phyloP scores from a whole-genome alignment of 2,329 filamentous ascomycete genomes.

The Colletotrichum sojae region DNA sequence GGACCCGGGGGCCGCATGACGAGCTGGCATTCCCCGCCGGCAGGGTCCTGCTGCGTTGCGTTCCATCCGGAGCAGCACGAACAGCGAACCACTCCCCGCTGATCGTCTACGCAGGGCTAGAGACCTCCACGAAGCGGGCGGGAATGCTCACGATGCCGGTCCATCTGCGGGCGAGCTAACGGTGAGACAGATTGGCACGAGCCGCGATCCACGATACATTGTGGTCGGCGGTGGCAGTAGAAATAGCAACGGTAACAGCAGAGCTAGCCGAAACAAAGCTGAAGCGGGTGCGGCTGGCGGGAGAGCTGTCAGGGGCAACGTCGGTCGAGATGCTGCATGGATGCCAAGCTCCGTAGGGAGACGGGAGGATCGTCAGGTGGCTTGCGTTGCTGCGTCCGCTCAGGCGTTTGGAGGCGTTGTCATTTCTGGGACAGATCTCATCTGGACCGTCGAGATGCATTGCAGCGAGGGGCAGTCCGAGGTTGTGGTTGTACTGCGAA shows the following conservation, averaged over 20 bases:
- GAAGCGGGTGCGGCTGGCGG: background rate
- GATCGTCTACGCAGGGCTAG: background rate
- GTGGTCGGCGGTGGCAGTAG: background rate
- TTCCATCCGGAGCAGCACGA: background rate
- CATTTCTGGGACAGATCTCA: background rate
- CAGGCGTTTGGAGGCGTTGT: background rate
- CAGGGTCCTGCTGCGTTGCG: background rate
- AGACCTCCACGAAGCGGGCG: background rate
- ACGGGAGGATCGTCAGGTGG: background rate
- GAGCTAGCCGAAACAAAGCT: slow-evolving; percentile 2
- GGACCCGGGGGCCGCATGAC: background rate
- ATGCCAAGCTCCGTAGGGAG: background rate
- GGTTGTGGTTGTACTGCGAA: background rate
- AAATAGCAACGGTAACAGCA: background rate
- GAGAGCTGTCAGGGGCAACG: background rate
- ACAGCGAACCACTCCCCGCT: background rate
- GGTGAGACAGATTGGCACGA: slow-evolving; percentile 28
- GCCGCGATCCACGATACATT: slow-evolving; percentile 6
- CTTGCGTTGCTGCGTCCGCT: background rate
- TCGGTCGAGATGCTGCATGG: background rate
- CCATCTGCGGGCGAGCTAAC: background rate
- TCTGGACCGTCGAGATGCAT: background rate
- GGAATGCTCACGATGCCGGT: slow-evolving; percentile 2
- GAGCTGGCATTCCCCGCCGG: background rate
- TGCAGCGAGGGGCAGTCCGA: background rate